phyloP scores from a whole-genome alignment of 208 protist species.

The Wallacemonas sp. region DNA sequence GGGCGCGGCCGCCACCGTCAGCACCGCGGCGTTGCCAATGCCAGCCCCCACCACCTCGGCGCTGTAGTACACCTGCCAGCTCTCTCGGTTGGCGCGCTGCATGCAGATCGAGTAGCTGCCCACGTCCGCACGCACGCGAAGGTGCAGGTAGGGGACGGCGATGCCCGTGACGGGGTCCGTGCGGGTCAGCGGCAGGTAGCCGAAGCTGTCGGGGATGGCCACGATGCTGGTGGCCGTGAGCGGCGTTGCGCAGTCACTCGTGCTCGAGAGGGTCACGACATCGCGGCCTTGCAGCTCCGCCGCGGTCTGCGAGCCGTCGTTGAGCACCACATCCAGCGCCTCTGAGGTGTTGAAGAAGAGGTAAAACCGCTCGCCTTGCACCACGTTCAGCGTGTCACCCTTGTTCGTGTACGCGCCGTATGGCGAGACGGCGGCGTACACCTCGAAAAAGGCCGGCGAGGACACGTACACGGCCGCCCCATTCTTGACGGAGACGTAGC shows the following conservation, averaged over 20 bases:
- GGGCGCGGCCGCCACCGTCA: slow-evolving; percentile 51
- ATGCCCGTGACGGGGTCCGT: slow-evolving; percentile 17
- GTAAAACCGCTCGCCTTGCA: slow-evolving; percentile 75
- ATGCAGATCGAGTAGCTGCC: slow-evolving; percentile 81
- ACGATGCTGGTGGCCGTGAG: slow-evolving; percentile 27
- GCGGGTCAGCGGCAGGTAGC: slow-evolving; percentile 24
- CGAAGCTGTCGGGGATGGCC: slow-evolving; percentile 63
- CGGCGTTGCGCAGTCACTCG: slow-evolving; percentile 4
- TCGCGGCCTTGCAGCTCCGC: slow-evolving; percentile 17
- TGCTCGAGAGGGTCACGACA: slow-evolving; percentile 25
- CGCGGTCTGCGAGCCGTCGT: slow-evolving; percentile 30
- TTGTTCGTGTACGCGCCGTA: slow-evolving; percentile 63
- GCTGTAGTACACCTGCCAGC: slow-evolving; percentile 71
- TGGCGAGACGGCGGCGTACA: slow-evolving; percentile 72
- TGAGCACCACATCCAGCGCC: slow-evolving; percentile 52
- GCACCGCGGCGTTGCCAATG: slow-evolving; percentile 27
- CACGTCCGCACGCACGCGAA: slow-evolving; percentile 59
- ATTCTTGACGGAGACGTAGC: slow-evolving; percentile 66
- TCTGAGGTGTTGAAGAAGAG: slow-evolving; percentile 80
- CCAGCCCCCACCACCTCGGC: slow-evolving; percentile 70
- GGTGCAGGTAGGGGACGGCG: slow-evolving; percentile 64
- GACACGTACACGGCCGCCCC: slow-evolving; percentile 59
- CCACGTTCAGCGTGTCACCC: slow-evolving; percentile 35
- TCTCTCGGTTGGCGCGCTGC: slow-evolving; percentile 46
- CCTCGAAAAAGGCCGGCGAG: slow-evolving; percentile 45